Base-by-base conservation (phyloP, 169 alveolate species). In the Babesia divergens region DNA sequence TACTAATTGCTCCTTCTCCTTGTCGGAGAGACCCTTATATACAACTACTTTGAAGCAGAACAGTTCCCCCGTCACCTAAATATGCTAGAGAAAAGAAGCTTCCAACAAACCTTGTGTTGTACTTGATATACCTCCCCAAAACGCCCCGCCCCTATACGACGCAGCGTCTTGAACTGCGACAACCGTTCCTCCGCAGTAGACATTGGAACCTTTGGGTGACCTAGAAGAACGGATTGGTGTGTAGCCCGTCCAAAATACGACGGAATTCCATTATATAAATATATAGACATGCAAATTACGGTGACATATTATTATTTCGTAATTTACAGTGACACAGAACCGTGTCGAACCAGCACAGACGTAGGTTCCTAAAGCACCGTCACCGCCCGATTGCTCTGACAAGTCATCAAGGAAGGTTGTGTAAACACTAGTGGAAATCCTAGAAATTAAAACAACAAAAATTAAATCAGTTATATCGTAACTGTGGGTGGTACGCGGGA, bases 11-110 rank as follows among this genome's bases (percentile, higher is more conserved):
- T 93, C 86, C 86, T 96, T 97, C 82, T 96, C 99, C 77, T 92
- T 93, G 65, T 94, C 98, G 49, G 92, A 83, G 94, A 96, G 96
- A 31, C 96, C 95, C 55, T 96, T 96, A 72, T 96, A 96, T 20
- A 94, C 90, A 43, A 97, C 93, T 43, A 95, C 97, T 86, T 97
- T 97, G 94, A 99, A 96, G 31, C 98, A 98, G 51, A 93, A 90
- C 54, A 94, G 79, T 24, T 86, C 90, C n/a, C 86, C 90, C 11
- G 93, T 80, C 24, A 77, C 70, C 84, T 77, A 31, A 42, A 55
- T 22, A 22, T 13, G 14, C 11, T 49, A 4, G 3, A 11, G 14
- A 26, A 14, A 37, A 18, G 18, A 8, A 26, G 5, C 24, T 3
- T 54, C 6, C 62, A 16, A 22, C 71, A 66, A 24, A 90, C 92